Percentiles rank a stretch among this genome's conserved stretches.
Evolutionary conservation across 805 yeast species (phyloP).

Genomic region (Candida mattraensis): DNA sequence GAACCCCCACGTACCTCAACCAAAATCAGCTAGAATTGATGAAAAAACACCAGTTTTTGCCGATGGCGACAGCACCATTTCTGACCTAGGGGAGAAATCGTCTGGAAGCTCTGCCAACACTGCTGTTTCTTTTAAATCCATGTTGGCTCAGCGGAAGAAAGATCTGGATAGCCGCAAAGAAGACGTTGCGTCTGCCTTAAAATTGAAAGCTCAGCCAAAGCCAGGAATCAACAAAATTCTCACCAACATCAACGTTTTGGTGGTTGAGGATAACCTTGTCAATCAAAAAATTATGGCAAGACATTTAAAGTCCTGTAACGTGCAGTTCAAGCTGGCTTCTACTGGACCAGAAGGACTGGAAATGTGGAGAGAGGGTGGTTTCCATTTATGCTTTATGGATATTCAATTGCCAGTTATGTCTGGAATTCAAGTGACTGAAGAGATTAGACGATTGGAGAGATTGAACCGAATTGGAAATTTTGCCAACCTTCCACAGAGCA

Average conservation of each 20-base stretch:
- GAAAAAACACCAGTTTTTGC: slow-evolving; percentile 4
- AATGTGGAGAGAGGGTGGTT: slow-evolving; percentile 92
- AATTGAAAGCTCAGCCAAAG: slow-evolving; percentile 24
- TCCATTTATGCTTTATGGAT: slow-evolving; percentile 94
- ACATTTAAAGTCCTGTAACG: slow-evolving; percentile 80
- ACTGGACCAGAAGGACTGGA: slow-evolving; percentile 95
- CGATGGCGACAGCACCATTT: neutral
- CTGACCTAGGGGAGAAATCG: slow-evolving; percentile 8
- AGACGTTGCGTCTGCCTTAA: slow-evolving; percentile 16
- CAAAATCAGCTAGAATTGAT: too few relatives aligned
- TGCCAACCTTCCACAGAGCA: slow-evolving; percentile 24
- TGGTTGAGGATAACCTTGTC: slow-evolving; percentile 95
- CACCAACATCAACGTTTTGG: slow-evolving; percentile 85
- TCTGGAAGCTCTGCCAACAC: slow-evolving; percentile 6
- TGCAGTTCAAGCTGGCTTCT: slow-evolving; percentile 81
- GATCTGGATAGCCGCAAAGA: slow-evolving; percentile 10
- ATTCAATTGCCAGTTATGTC: slow-evolving; percentile 94
- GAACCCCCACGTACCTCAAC: too few relatives aligned
- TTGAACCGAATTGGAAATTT: slow-evolving; percentile 73
- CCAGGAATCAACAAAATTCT: slow-evolving; percentile 61
- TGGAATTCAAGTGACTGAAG: slow-evolving; percentile 93
- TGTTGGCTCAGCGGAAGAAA: slow-evolving; percentile 1
- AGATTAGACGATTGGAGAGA: slow-evolving; percentile 81
- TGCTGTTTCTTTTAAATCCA: slow-evolving; percentile 5
- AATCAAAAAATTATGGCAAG: slow-evolving; percentile 91